A percentile compares a stretch with the other conserved stretches of the same genome.
Conservation (phyloP, 2,329 filamentous ascomycete genomes). For the Cyclaneusma minus region DNA sequence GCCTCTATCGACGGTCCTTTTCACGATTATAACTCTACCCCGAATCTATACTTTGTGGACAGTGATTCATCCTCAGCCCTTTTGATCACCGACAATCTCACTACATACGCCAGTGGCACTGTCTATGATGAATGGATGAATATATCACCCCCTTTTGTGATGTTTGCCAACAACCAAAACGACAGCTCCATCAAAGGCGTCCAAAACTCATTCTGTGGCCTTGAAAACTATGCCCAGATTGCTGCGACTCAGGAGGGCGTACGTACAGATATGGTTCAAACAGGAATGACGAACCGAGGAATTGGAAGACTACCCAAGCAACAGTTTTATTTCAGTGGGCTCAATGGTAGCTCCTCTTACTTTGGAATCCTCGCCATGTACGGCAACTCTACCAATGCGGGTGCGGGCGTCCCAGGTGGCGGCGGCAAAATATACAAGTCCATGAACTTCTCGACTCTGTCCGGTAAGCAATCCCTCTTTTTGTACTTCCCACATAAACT, state of each 20-base stretch:
- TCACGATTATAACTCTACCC: slow-evolving; percentile 39
- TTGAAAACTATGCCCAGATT: slow-evolving; percentile 50
- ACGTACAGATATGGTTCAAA: slow-evolving; percentile 30
- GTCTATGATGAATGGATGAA: slow-evolving; percentile 37
- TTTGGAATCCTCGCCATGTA: slow-evolving; percentile 54
- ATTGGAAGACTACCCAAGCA: slow-evolving; percentile 58
- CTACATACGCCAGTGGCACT: slow-evolving; percentile 28
- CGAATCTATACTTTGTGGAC: slow-evolving; percentile 61
- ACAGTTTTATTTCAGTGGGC: slow-evolving; percentile 69
- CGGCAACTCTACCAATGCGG: slow-evolving; percentile 35
- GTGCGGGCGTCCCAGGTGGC: slow-evolving; percentile 42
- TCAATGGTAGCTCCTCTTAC: slow-evolving; percentile 61
- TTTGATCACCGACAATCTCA: slow-evolving; percentile 63
- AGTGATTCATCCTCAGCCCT: slow-evolving; percentile 68
- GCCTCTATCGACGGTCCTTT: slow-evolving; percentile 69
- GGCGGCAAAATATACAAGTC: slow-evolving; percentile 61
- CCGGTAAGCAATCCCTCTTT: slow-evolving; percentile 36
- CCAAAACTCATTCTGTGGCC: slow-evolving; percentile 67
- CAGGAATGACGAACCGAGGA: slow-evolving; percentile 54
- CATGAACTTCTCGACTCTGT: slow-evolving; percentile 64
- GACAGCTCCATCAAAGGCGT: slow-evolving; percentile 50
- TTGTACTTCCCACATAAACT: background rate
- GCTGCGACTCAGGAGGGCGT: slow-evolving; percentile 35
- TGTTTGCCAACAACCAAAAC: slow-evolving; percentile 58
- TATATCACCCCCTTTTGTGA: slow-evolving; percentile 50